Conservation (phyloP, 1,139 yeast species). For the Ogataea hybrid region DNA sequence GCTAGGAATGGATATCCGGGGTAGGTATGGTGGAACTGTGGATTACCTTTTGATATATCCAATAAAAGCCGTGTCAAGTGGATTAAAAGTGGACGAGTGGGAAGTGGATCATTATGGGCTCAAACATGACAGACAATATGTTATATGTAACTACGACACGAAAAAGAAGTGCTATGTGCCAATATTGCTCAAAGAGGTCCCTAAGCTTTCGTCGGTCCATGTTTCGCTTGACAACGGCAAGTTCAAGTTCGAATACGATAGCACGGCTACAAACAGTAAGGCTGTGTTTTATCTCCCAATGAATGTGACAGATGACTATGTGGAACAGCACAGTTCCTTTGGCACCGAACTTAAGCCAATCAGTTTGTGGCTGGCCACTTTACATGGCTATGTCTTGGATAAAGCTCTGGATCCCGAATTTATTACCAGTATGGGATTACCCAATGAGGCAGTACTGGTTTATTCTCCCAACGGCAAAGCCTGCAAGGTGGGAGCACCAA, state of each 20-base stretch:
- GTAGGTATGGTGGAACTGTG: slow-evolving; percentile 26
- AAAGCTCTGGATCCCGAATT: slow-evolving; percentile 24
- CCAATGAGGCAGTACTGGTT: slow-evolving; percentile 30
- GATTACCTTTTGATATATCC: slow-evolving; percentile 38
- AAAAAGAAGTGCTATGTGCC: slow-evolving; percentile 30
- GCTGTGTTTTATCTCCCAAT: slow-evolving; percentile 31
- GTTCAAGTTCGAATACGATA: slow-evolving; percentile 32
- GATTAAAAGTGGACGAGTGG: slow-evolving; percentile 35
- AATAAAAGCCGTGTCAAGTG: slow-evolving; percentile 38
- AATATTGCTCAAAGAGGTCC: slow-evolving; percentile 36
- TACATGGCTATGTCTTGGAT: slow-evolving; percentile 19
- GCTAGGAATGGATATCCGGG: slow-evolving; percentile 5
- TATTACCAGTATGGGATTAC: slow-evolving; percentile 21
- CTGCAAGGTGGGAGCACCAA: slow-evolving; percentile 32
- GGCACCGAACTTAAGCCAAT: slow-evolving; percentile 8
- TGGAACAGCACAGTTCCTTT: slow-evolving; percentile 17
- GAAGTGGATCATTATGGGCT: slow-evolving; percentile 39
- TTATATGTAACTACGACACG: slow-evolving; percentile 34
- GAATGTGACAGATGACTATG: slow-evolving; percentile 27
- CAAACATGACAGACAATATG: slow-evolving; percentile 41
- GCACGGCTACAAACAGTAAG: slow-evolving; percentile 8
- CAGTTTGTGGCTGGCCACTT: slow-evolving; percentile 16
- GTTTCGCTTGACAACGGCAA: slow-evolving; percentile 27
- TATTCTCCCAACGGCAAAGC: slow-evolving; percentile 35
- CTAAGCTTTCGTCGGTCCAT: slow-evolving; percentile 34